These are phyloP conservation scores for Eucalyptus sp. DNA, from an alignment of 345 rosid species.

Conservation along the genomic window DNA sequence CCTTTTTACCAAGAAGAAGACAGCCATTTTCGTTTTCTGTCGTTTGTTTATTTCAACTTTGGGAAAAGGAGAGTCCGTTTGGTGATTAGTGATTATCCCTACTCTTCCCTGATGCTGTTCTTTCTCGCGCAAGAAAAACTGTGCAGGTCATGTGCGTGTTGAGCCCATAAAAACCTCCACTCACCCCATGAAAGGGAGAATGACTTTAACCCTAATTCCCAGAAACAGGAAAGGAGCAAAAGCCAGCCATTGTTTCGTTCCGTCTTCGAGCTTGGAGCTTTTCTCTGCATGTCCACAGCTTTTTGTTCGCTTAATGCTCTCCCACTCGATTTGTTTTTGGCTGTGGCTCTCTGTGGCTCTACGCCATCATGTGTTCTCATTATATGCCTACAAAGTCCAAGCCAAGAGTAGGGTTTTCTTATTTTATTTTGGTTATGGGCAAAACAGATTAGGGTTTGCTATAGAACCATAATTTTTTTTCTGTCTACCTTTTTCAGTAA, in stretches of 20 bases:
- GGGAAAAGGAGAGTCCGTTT: not conserved
- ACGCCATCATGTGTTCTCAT: not conserved
- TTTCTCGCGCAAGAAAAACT: not conserved
- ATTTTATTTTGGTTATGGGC: not conserved
- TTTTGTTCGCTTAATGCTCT: not conserved
- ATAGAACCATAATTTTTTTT: not conserved
- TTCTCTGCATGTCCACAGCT: not conserved
- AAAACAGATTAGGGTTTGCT: not conserved
- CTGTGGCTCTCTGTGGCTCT: not conserved
- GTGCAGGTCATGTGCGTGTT: not conserved
- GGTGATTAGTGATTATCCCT: not conserved
- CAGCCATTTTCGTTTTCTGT: not conserved
- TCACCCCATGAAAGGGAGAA: not conserved
- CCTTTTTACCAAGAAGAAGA: not conserved
- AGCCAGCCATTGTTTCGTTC: not conserved
- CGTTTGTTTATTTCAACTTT: not conserved
- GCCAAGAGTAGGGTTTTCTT: not conserved
- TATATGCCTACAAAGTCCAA: not conserved
- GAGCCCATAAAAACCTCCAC: not conserved
- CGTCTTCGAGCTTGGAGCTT: not conserved
- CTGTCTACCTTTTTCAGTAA: not conserved
- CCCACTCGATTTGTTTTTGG: not conserved
- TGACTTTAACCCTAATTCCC: not conserved
- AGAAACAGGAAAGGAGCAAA: not conserved
- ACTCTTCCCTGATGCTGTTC: not conserved